Base-by-base conservation (phyloP, 1,139 yeast genomes). In the Geotrichum australiense region DNA sequence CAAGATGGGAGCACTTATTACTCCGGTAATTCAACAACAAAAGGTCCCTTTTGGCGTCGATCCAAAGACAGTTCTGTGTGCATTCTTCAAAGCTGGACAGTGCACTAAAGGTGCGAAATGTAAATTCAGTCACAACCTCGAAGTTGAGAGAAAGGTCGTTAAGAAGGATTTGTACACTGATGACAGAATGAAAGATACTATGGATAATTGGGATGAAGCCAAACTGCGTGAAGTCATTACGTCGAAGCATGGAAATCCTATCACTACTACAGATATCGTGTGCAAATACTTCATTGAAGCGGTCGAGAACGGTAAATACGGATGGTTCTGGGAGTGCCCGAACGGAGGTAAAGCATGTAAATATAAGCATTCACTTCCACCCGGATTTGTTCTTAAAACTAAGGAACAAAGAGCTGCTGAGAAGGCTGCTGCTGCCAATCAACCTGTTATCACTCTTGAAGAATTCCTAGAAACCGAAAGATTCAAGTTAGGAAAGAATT, bases 291-390 rank as follows among this genome's bases (percentile, higher is more conserved):
- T 93, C 66, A 84, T 91, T 54, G 96, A 87, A 48, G 98, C 98
- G 0, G 97, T 93, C 48, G 98, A 93, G 60, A 87, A 87, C 58
- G 93, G 94, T 45, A 89, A 91, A 62, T 91, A 93, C 61, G 98
- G 99, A 55, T 91, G 98, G 98, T 89, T 91, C 65, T 91, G 98
- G 99, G 74, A 76, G 24, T 91, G 99, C 69, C 99, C 98, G 27
- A 85, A 85, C 55, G 91, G 91, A 31, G 96, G 96, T 50, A 79
- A 81, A 53, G 81, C 77, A 45, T 93, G 99, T 75, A 91, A 82
- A 70, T 93, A 93, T 69, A 79, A 76, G 63, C 99, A 93, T 65
- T 82, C 97, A n/a, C 72, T 93, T 55, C 99, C 99, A 33, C 87
- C 93, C 35, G 99, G 98, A 1, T 93, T 87, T 63, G 94, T 86